Percentiles rank a stretch among this genome's conserved stretches.
phyloP scores from a whole-genome alignment of 2,329 filamentous ascomycete genomes.

The Bipolaris oryzae region DNA sequence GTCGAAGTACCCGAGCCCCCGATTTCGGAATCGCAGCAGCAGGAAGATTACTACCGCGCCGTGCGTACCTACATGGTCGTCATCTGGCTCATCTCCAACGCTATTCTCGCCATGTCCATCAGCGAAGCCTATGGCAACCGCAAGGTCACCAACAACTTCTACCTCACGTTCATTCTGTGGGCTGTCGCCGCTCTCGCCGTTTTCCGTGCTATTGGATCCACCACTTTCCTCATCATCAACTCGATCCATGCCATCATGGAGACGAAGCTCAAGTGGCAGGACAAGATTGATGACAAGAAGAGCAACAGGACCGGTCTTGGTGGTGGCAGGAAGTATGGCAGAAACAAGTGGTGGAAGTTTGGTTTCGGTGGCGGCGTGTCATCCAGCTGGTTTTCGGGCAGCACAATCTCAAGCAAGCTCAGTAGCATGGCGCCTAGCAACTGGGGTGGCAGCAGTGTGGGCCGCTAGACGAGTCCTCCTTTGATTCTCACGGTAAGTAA shows the following conservation, averaged over 20 bases:
- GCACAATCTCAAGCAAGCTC: conserved; percentile 47
- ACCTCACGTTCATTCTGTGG: conserved; percentile 94
- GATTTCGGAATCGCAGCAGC: conserved; percentile 77
- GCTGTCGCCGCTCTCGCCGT: conserved; percentile 82
- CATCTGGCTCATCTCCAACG: conserved; percentile 91
- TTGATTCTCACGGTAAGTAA: background rate
- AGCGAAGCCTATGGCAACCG: conserved; percentile 79
- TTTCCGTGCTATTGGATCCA: conserved; percentile 83
- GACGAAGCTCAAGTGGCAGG: conserved; percentile 70
- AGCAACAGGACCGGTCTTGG: conserved; percentile 33
- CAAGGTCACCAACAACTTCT: conserved; percentile 80
- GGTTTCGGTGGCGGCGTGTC: conserved; percentile 37
- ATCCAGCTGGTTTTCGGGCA: conserved; percentile 47
- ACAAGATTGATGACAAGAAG: conserved; percentile 43
- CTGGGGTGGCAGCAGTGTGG: conserved; percentile 43
- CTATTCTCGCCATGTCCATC: conserved; percentile 90
- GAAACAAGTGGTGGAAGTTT: conserved; percentile 28
- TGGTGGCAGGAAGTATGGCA: conserved; percentile 30
- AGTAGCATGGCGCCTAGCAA: conserved; percentile 40
- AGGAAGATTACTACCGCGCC: conserved; percentile 98
- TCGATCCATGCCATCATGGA: conserved; percentile 84
- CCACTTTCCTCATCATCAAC: conserved; percentile 83
- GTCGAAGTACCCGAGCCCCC: conserved; percentile 74
- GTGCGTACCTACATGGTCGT: conserved; percentile 98
- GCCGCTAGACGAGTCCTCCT: conserved; percentile 10